phyloP scores from a whole-genome alignment of 768 basidiomycete genomes.

The Leccinum subgranulosum region DNA sequence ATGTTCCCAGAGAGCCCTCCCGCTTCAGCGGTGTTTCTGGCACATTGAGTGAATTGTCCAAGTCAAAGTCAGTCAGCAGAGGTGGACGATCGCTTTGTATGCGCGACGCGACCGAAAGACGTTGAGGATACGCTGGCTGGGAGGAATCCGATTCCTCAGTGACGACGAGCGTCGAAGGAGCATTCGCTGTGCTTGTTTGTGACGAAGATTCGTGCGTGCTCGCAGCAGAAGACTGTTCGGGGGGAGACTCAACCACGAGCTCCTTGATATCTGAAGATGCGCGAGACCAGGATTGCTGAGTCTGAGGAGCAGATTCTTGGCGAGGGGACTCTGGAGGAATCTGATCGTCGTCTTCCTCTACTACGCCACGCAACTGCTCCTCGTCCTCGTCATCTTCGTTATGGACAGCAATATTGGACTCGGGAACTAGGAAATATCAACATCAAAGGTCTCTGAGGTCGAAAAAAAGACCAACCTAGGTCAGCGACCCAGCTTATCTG shows the following conservation, averaged over 20 bases:
- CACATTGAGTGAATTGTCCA: constrained; percentile 44
- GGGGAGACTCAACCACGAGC: constrained; percentile 59
- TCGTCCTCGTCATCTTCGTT: constrained; percentile 48
- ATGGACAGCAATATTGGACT: constrained; percentile 63
- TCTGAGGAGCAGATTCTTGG: constrained; percentile 44
- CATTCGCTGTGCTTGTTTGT: constrained; percentile 42
- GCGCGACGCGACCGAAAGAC: constrained; percentile 61
- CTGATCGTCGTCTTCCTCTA: constrained; percentile 45
- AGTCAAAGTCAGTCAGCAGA: constrained; percentile 44
- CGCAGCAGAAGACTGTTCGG: constrained; percentile 43
- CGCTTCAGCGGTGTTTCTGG: constrained; percentile 53
- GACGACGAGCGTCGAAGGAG: constrained; percentile 36
- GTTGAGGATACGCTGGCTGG: constrained; percentile 51
- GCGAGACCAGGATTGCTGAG: constrained; percentile 52
- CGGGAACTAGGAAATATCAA: constrained; percentile 42
- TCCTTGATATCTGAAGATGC: constrained; percentile 59
- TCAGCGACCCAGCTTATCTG: constrained; percentile 78
- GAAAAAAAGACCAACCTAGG: constrained; percentile 48
- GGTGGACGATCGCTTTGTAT: constrained; percentile 62
- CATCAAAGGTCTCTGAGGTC: neutral
- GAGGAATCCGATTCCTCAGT: constrained; percentile 52
- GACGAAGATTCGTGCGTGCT: constrained; percentile 51
- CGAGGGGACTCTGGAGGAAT: constrained; percentile 51
- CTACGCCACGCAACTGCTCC: constrained; percentile 33
- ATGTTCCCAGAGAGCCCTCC: constrained; percentile 55